These are phyloP conservation scores for Umbellularia californica DNA, from an alignment of 164 flowering plant species.

Conservation along the genomic window DNA sequence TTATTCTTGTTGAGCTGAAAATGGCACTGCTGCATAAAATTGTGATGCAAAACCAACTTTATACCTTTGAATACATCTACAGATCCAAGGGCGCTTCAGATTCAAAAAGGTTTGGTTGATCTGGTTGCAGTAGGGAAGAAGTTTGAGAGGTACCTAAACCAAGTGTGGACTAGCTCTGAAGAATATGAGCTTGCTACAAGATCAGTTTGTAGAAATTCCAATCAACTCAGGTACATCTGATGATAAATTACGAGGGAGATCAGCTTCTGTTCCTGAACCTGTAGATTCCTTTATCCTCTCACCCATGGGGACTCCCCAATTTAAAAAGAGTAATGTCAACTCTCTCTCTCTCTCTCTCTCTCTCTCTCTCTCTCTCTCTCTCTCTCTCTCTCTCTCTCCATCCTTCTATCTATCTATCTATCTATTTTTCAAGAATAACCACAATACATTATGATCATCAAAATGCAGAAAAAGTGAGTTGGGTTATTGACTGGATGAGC, in stretches of 20 bases:
- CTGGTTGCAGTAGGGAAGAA: neutral
- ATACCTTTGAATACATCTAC: neutral
- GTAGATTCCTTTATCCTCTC: neutral
- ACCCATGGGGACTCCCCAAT: slow-evolving; percentile 1
- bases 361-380: neutral
- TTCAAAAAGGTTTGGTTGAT: neutral
- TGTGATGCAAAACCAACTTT: slow-evolving; percentile 2
- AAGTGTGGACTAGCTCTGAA: neutral
- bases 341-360: neutral
- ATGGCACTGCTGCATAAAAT: slow-evolving; percentile 13
- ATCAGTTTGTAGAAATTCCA: slow-evolving; percentile 8
- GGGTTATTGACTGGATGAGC: slow-evolving; percentile 26
- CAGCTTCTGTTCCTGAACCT: neutral
- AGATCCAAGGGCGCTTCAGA: neutral
- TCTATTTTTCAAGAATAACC: neutral
- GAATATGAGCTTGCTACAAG: slow-evolving; percentile 4
- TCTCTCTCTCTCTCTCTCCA: too few species aligned
- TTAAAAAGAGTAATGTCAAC: slow-evolving; percentile 9
- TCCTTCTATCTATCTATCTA: neutral
- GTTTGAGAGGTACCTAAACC: neutral
- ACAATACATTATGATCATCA: too few species aligned
- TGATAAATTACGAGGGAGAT: neutral
- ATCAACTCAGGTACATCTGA: neutral
- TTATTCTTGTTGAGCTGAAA: slow-evolving; percentile 10
- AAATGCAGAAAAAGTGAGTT: slow-evolving; percentile 28